Base-by-base conservation (phyloP, 1,284 basidiomycete species). In the Ustilago tritici region DNA sequence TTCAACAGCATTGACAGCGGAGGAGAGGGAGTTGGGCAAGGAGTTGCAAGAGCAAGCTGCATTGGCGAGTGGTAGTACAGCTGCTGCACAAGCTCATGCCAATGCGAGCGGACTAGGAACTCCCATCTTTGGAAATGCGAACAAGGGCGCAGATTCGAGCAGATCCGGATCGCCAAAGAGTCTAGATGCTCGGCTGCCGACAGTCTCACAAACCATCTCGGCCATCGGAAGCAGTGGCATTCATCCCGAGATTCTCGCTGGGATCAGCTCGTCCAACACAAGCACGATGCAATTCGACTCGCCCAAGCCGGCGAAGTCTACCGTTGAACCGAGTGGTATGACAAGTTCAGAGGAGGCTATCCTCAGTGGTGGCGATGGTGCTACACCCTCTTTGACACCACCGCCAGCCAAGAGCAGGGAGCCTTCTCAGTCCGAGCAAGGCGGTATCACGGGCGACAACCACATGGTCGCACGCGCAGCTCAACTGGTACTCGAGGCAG, bases 401-500 rank as follows among this genome's bases (percentile, higher is more conserved):
- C 71, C 71, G 0, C 65, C 71, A 12, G 15, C 23, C 49, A 68
- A 68, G 47, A 71, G 59, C 58, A 54, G 69, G 32, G 38, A 66
- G 31, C 35, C 38, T 32, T 68, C 69, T 10, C 38, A 61, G 8
- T 58, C 65, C 4, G 74, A 76, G 0, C 65, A 71, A 35, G 53
- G 52, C 28, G 23, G 43, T 3, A 19, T 17, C 19, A 43, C 56
- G 7, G 35, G 54, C 35, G 76, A 79, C 35, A 60, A 78, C 12
- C 66, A 72, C 59, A 70, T 80, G 68, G 53, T 80, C 0, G 72
- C 76, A 12, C 76, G 74, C 10, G 78, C 76, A 9, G 78, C 75
- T 11, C 78, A 80, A 36, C 31, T 75, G 17, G 75, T 80, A 32
- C 68, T 80, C 40, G 78, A 74, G 55, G 78, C 78, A 19, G 78